Conservation (phyloP, 2,329 filamentous ascomycete species). For the Colletotrichum noveboracense region DNA sequence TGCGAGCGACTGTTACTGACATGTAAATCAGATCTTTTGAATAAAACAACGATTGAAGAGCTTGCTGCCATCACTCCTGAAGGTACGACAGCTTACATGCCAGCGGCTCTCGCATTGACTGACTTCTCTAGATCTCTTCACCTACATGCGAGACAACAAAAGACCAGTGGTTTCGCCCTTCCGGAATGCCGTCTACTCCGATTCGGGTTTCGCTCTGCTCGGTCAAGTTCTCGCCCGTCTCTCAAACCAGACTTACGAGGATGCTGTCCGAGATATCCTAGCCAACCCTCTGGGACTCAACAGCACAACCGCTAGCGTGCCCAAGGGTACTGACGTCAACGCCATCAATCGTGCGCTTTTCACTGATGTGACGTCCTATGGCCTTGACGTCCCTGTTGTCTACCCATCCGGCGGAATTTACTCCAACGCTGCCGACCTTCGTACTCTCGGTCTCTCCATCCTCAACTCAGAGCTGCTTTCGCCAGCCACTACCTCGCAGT, state of each 20-base stretch:
- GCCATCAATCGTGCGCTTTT: neutral
- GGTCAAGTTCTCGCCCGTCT: neutral
- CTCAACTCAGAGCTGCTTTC: constrained; percentile 22
- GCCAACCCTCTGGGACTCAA: constrained; percentile 9
- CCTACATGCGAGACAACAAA: neutral
- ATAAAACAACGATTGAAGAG: neutral
- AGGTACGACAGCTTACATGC: neutral
- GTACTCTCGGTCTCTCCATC: constrained; percentile 24
- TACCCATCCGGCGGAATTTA: constrained; percentile 11
- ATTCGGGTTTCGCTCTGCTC: neutral
- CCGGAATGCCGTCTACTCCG: constrained; percentile 1
- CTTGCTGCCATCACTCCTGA: neutral
- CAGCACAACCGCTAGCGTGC: neutral
- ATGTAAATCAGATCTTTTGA: neutral
- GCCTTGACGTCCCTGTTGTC: neutral
- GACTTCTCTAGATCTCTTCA: neutral
- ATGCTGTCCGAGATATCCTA: neutral
- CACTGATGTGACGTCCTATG: neutral
- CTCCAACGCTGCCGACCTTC: constrained; percentile 1
- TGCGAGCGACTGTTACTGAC: neutral
- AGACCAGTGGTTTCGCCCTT: neutral
- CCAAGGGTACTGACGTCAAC: neutral
- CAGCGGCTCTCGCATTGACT: neutral
- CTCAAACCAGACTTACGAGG: neutral
- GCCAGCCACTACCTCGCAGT: constrained; percentile 1